Conservation (phyloP, 2,329 filamentous ascomycete species). For the Zymoseptoria crescenta region DNA sequence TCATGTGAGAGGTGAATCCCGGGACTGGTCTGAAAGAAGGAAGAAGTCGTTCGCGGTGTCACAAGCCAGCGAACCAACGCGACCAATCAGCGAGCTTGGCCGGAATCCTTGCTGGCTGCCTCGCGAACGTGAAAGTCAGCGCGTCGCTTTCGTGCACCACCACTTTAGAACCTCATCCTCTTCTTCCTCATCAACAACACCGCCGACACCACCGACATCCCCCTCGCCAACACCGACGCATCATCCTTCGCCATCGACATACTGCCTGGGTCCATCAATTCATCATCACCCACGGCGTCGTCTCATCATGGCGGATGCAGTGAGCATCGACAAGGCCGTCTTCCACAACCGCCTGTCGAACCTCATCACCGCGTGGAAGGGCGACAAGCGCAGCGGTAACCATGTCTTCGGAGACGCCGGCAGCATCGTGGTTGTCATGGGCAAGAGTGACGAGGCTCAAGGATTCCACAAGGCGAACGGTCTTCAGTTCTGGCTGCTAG, state of each 20-base stretch:
- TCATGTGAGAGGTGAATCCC: neutral
- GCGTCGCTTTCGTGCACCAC: conserved; percentile 5
- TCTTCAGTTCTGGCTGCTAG: conserved; percentile 95
- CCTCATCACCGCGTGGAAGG: conserved; percentile 89
- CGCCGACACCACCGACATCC: neutral
- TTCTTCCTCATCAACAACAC: conserved; percentile 3
- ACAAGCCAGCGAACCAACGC: neutral
- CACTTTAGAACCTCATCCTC: conserved; percentile 1
- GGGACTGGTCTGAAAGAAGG: neutral
- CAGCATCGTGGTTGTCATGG: conserved; percentile 84
- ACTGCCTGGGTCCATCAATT: conserved; percentile 10
- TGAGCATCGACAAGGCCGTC: conserved; percentile 86
- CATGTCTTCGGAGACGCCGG: conserved; percentile 75
- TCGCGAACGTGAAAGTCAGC: neutral
- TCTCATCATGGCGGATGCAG: conserved; percentile 60
- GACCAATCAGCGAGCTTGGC: neutral
- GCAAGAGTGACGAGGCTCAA: conserved; percentile 83
- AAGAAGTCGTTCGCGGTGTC: neutral
- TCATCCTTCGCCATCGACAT: conserved; percentile 5
- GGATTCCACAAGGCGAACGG: conserved; percentile 94
- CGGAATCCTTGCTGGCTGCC: conserved; percentile 1
- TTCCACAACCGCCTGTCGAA: conserved; percentile 90
- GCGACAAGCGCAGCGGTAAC: conserved; percentile 83
- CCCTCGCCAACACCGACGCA: neutral
- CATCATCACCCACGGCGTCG: conserved; percentile 14